Evolutionary conservation across 2,329 filamentous ascomycete genomes (phyloP), one percentile per base, ranked within the genome.

Genomic region (Rhytidhysteron rufulum): DNA sequence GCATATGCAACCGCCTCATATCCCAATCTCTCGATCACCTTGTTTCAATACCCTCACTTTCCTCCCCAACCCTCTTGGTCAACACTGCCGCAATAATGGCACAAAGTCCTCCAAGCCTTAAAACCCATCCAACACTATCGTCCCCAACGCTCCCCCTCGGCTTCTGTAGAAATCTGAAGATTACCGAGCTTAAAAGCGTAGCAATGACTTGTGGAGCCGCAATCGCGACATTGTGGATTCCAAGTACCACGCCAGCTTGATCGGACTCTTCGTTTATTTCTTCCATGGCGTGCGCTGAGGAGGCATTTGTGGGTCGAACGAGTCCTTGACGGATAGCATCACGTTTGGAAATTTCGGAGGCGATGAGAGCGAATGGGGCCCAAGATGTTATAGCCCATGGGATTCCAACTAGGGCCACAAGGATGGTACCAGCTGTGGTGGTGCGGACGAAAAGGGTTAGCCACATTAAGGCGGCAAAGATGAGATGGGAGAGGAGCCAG

Each of bases 311-410:
- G 6, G 52, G 49, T 7, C 65, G 66, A 17, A 72, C 67, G 19
- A 70, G 63, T 10, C 73, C 69, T 17, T 80, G 74, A 37, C 76
- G 72, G 34, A 82, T 77, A 19, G 84, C 81, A 58, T 95, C 87
- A 5, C 88, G 83, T 44, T 83, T 86, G 45, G 85, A 86, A 47
- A 97, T 90, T 64, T 97, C 91, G 4, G 88, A 88, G 33, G 88
- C 89, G 60, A 97, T 96, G 53, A 97, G 86, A 29, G 91, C 90
- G 70, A 91, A 97, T 0, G 91, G 91, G 0, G 90, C 91, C 91
- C 91, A 97, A 19, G 94, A 79, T 2, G 89, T 89, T 55, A 96
- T 72, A 17, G 90, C 89, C 91, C 91, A 97, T 1, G 88, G 89
- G 43, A 97, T 82, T 24, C 91, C 91, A 34, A 95, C 82, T 18